phyloP scores from a whole-genome alignment of 805 yeast genomes.

The baker's yeast (Saccharomyces cerevisiae) region DNA sequence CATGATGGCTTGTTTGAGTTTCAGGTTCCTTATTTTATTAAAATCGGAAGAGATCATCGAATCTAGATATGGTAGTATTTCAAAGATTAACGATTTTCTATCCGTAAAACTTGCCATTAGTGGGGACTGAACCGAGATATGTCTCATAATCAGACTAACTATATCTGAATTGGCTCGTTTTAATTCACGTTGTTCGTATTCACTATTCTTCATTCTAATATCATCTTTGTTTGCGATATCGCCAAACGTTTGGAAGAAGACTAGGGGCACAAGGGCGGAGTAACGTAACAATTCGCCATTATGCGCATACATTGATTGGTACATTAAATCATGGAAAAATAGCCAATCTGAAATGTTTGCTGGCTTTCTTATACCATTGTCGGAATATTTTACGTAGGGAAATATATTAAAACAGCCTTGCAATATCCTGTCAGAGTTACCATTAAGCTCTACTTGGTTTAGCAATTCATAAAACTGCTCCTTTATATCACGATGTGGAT shows the following conservation, averaged over 20 bases:
- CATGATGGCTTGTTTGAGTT: constrained; percentile 24
- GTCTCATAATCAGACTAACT: constrained; percentile 16
- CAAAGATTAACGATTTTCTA: constrained; percentile 19
- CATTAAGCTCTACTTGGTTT: constrained; percentile 38
- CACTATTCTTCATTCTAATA: constrained; percentile 25
- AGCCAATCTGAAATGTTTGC: constrained; percentile 66
- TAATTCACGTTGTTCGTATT: constrained; percentile 26
- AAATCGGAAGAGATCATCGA: constrained; percentile 23
- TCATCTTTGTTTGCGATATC: constrained; percentile 42
- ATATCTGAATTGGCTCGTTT: constrained; percentile 26
- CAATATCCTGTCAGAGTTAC: constrained; percentile 54
- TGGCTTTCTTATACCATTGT: constrained; percentile 54
- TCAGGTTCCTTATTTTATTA: constrained; percentile 16
- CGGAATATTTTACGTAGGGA: constrained; percentile 54
- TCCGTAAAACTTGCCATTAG: constrained; percentile 11
- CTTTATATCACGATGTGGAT: constrained; percentile 37
- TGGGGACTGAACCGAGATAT: constrained; percentile 10
- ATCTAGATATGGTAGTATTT: constrained; percentile 32
- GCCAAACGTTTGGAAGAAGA: constrained; percentile 56
- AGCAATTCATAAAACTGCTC: constrained; percentile 43
- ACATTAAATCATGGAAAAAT: constrained; percentile 56
- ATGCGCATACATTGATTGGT: constrained; percentile 31
- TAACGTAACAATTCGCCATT: constrained; percentile 46
- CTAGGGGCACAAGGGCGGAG: constrained; percentile 47
- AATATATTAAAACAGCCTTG: constrained; percentile 66